Conservation (phyloP, 2,329 filamentous ascomycete species). For the Proliferodiscus dingleyae region DNA sequence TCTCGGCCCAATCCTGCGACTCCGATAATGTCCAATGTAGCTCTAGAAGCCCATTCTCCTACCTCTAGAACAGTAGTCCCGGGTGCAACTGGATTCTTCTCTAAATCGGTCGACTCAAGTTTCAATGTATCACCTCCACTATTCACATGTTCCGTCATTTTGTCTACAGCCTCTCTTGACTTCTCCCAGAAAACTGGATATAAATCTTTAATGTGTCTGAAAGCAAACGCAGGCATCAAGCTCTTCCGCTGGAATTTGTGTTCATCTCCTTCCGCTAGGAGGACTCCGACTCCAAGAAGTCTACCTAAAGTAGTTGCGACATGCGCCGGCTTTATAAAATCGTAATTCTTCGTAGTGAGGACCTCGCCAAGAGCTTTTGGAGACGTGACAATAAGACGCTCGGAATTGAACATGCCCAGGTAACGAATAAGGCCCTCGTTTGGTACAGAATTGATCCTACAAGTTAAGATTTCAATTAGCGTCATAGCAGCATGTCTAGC, state of each 20-base stretch:
- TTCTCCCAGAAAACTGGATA: slow-evolving; percentile 84
- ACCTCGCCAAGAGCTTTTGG: slow-evolving; percentile 67
- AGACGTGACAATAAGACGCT: slow-evolving; percentile 56
- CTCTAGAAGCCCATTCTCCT: slow-evolving; percentile 6
- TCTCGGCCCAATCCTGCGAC: slow-evolving; percentile 64
- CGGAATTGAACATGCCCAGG: slow-evolving; percentile 54
- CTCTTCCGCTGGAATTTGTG: slow-evolving; percentile 78
- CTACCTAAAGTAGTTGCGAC: slow-evolving; percentile 53
- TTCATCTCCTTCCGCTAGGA: slow-evolving; percentile 86
- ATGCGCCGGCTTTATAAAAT: slow-evolving; percentile 59
- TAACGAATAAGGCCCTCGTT: slow-evolving; percentile 68
- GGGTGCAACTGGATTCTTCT: slow-evolving; percentile 10
- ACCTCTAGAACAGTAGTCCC: slow-evolving; percentile 49
- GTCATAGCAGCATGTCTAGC: background rate
- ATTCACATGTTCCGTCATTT: slow-evolving; percentile 51
- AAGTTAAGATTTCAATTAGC: background rate
- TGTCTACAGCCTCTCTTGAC: slow-evolving; percentile 59
- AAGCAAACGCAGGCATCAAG: slow-evolving; percentile 79
- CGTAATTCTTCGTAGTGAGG: slow-evolving; percentile 63
- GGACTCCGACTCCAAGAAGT: slow-evolving; percentile 64
- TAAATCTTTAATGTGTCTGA: slow-evolving; percentile 77
- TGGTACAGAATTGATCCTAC: slow-evolving; percentile 53
- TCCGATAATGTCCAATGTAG: slow-evolving; percentile 6
- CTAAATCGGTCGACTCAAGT: slow-evolving; percentile 29
- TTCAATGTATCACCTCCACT: slow-evolving; percentile 30